Evolutionary conservation across 2,329 filamentous ascomycete species (phyloP), one percentile per base, ranked within the genome.

Genomic region (Fusarium sp.): DNA sequence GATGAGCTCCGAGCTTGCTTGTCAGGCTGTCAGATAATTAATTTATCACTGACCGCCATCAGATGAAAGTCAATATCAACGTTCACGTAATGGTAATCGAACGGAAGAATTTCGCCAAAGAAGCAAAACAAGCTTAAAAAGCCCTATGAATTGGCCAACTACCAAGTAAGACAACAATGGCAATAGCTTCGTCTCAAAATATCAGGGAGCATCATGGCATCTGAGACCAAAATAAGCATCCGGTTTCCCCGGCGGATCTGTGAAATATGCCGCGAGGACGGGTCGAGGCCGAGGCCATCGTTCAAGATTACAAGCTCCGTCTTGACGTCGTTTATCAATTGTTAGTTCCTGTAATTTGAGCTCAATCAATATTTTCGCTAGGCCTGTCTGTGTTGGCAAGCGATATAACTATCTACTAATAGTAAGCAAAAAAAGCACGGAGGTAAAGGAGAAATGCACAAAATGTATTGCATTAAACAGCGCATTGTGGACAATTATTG

Each of bases 161-260:
- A 45, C n/a, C 37, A 62, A 40, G 33, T 37, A 31, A 57, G 18
- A 47, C 36, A 44, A 68, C 42, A 55, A 64, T 47, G 63, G 46
- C 49, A 37, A 71, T 70, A 47, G 38, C 54, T 28, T 69, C 53
- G 50, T 53, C 51, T 57, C 45, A 41, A 52, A 20, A 70, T 47
- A 59, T 45, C 62, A 67, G 57, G 66, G 62, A 68, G 58, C 34
- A 11, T 57, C 46, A 44, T 63, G 16, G 23, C 13, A 51, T 40
- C 47, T 30, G 47, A 51, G 47, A 51, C 47, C 47, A 51, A 30
- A 51, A 51, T 51, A 51, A 51, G 47, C 47, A 54, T 44, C 67
- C 57, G 62, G 52, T 30, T 61, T 63, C 53, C 67, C 67, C 57
- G 67, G 53, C 40, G 67, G 66, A 69, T 70, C 67, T 59, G 20